Percentiles rank a stretch among this genome's conserved stretches.
phyloP scores from a whole-genome alignment of 2,329 filamentous ascomycete genomes.

The Fonsecaea monophora region DNA sequence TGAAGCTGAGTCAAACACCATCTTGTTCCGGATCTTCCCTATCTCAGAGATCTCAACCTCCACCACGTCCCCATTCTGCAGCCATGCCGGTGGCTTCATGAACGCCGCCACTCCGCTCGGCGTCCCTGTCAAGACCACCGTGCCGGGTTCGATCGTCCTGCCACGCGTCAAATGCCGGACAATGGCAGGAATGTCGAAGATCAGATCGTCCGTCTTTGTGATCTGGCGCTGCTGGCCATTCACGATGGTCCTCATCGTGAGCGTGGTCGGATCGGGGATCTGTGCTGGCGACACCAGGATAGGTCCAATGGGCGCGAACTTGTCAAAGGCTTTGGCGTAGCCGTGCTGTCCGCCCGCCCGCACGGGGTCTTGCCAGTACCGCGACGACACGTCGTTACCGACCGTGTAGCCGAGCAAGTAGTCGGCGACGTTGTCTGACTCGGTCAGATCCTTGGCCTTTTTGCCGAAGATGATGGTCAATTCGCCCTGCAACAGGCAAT shows the following conservation, averaged over 20 bases:
- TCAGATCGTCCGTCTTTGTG: slow-evolving; percentile 46
- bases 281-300: slow-evolving; percentile 49
- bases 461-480: slow-evolving; percentile 49
- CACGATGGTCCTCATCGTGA: slow-evolving; percentile 43
- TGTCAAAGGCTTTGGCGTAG: slow-evolving; percentile 61
- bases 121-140: slow-evolving; percentile 51
- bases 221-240: slow-evolving; percentile 49
- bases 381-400: slow-evolving; percentile 75
- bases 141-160: slow-evolving; percentile 47
- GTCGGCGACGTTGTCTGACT: slow-evolving; percentile 64
- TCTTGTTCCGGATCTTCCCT: slow-evolving; percentile 53
- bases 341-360: slow-evolving; percentile 69
- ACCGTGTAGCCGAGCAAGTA: slow-evolving; percentile 77
- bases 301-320: slow-evolving; percentile 61
- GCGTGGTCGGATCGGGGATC: slow-evolving; percentile 43
- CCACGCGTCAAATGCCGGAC: slow-evolving; percentile 47
- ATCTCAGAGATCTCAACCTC: slow-evolving; percentile 56
- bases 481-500: slow-evolving; percentile 12
- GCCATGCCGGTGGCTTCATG: slow-evolving; percentile 47
- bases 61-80: slow-evolving; percentile 51
- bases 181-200: slow-evolving; percentile 47
- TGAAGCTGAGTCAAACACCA: slow-evolving; percentile 14
- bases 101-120: slow-evolving; percentile 52
- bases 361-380: slow-evolving; percentile 76
- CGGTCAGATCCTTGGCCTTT: slow-evolving; percentile 52